Evolutionary conservation across 371 early-diverging fungal genomes (phyloP), one percentile per base, ranked within the genome.

Genomic region (Smittium culicis): DNA sequence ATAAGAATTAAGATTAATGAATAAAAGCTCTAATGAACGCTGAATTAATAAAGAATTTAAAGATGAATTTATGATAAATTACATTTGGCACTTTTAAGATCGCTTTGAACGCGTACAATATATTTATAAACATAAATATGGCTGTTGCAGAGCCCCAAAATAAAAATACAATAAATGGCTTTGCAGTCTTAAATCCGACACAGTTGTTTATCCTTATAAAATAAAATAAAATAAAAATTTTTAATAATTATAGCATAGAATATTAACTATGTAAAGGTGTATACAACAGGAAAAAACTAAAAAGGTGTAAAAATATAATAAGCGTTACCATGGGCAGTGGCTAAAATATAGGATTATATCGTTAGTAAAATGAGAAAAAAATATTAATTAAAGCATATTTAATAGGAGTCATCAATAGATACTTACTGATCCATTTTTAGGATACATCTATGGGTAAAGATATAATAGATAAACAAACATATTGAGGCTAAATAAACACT

Each of bases 201-300:
- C 88, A 88, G 66, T 82, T 83, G 68, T 86, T 85, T 27, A 88
- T 70, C 86, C 85, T n/a, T n/a, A n/a, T n/a, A n/a, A n/a, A n/a
- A n/a, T n/a, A n/a, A n/a, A n/a, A n/a, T n/a, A n/a, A n/a, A n/a
- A n/a, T n/a, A n/a, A n/a, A n/a, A n/a, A n/a, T n/a, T n/a, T n/a
- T n/a, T n/a, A n/a, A n/a, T n/a, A n/a, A n/a, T n/a, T n/a, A n/a
- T n/a, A n/a, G n/a, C n/a, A n/a, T n/a, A n/a, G n/a, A n/a, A n/a
- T n/a, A n/a, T n/a, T n/a, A n/a, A n/a, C n/a, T n/a, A n/a, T n/a
- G n/a, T n/a, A n/a, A n/a, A n/a, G n/a, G n/a, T n/a, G n/a, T n/a
- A n/a, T n/a, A n/a, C n/a, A n/a, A n/a, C n/a, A n/a, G n/a, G n/a
- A n/a, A n/a, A n/a, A n/a, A n/a, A n/a, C n/a, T n/a, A n/a, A n/a